Percentiles rank a stretch among this genome's conserved stretches.
These are phyloP conservation scores for Fonsecaea monophora DNA, from an alignment of 2,329 filamentous ascomycete species.

Conservation along the genomic window DNA sequence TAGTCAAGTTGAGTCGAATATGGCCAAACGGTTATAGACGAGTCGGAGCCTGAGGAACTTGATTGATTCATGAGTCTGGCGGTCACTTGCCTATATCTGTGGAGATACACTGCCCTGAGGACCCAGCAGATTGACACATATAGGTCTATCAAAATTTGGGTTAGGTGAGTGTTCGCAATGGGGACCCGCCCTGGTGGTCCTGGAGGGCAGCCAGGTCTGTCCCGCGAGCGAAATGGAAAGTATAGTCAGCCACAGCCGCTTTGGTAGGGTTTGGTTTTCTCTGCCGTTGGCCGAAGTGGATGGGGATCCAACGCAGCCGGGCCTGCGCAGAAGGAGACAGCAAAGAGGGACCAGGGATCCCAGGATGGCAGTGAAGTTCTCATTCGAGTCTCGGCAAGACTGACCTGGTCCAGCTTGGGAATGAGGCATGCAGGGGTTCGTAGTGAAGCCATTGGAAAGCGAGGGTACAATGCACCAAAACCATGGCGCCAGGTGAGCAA, in stretches of 20 bases:
- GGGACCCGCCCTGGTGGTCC: constrained; percentile 19
- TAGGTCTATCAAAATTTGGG: constrained; percentile 22
- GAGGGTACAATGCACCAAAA: background rate
- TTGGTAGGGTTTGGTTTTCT: constrained; percentile 11
- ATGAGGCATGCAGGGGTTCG: constrained; percentile 20
- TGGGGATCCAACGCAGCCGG: constrained; percentile 14
- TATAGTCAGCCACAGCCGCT: constrained; percentile 24
- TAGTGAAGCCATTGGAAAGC: constrained; percentile 23
- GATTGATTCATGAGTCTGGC: constrained; percentile 17
- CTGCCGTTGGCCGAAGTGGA: constrained; percentile 25
- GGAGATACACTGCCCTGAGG: constrained; percentile 19
- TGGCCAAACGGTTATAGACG: constrained; percentile 21
- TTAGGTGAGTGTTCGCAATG: constrained; percentile 26
- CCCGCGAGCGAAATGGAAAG: constrained; percentile 23
- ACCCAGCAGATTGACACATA: constrained; percentile 24
- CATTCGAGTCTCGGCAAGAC: constrained; percentile 25
- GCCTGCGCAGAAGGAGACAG: constrained; percentile 10
- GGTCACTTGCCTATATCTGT: constrained; percentile 27
- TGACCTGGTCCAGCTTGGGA: constrained; percentile 26
- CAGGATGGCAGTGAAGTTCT: constrained; percentile 22
- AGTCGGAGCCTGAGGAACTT: constrained; percentile 22
- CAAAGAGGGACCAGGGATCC: constrained; percentile 19
- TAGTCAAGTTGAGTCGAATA: constrained; percentile 25
- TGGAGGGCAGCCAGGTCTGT: constrained; percentile 17
- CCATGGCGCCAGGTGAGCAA: constrained; percentile 27